Conservation (phyloP, 192 early-diverging fungal genomes). For the Martensiomyces pterosporus region DNA sequence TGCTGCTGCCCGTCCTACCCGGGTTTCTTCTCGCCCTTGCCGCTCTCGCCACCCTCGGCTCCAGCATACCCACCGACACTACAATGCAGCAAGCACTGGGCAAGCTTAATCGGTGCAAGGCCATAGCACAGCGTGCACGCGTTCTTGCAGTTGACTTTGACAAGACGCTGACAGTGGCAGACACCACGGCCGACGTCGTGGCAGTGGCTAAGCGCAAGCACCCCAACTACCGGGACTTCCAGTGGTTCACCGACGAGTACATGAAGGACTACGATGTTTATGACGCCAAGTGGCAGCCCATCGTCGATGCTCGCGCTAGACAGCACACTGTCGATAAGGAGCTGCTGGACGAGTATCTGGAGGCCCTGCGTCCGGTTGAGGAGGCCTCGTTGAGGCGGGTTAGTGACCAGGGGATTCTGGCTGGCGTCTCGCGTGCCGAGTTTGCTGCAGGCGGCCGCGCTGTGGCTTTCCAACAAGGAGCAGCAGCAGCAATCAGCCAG, state of each 20-base stretch:
- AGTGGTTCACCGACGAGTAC: constrained; percentile 21
- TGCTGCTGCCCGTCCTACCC: no score
- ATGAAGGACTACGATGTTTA: constrained; percentile 13
- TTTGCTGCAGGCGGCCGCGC: constrained; percentile 13
- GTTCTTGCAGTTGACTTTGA: constrained; percentile 42
- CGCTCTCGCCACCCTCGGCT: no score
- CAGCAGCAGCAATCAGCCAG: constrained; percentile 12
- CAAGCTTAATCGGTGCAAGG: no score
- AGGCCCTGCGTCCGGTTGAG: constrained; percentile 26
- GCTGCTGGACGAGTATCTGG: constrained; percentile 22
- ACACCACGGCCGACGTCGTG: constrained; percentile 29
- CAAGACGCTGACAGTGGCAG: constrained; percentile 32
- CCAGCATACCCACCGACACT: no score
- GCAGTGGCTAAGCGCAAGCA: constrained; percentile 9
- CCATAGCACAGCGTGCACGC: constrained; percentile 3
- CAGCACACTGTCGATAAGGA: not conserved
- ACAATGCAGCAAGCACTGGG: no score
- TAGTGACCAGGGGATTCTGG: constrained; percentile 11
- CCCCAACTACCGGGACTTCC: constrained; percentile 13
- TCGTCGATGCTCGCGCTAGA: not conserved
- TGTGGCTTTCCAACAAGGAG: constrained; percentile 16
- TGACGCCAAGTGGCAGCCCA: constrained; percentile 10
- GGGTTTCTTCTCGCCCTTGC: no score
- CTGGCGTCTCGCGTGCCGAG: constrained; percentile 14
- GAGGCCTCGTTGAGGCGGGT: constrained; percentile 23